Conservation (phyloP, 805 yeast genomes). For the Pichia membranifaciens region DNA sequence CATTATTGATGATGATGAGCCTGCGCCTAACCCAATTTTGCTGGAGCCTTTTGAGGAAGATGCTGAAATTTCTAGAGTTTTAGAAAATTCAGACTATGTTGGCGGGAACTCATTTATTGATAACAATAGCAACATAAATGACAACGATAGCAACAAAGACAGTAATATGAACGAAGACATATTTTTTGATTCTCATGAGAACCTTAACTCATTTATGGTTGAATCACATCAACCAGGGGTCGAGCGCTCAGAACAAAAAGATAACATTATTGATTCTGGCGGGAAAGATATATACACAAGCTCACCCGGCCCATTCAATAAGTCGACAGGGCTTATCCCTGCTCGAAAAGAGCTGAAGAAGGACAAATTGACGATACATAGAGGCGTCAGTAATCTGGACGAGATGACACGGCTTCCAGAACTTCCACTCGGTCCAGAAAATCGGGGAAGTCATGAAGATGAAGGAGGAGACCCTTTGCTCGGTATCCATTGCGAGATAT, state of each 20-base stretch:
- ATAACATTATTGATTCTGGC: no score
- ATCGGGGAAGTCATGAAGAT: no score
- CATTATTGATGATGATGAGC: neutral
- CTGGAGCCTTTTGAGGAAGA: slow-evolving; percentile 12
- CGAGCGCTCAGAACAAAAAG: no score
- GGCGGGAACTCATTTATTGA: slow-evolving; percentile 7
- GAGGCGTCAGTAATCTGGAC: slow-evolving; percentile 5
- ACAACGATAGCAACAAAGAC: no score
- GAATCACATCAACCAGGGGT: neutral
- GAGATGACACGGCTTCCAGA: neutral
- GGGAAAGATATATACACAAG: no score
- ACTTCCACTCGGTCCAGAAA: slow-evolving; percentile 1
- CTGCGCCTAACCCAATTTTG: neutral
- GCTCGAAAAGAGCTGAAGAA: neutral
- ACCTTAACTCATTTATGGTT: no score
- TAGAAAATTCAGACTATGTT: slow-evolving; percentile 10
- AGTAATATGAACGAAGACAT: slow-evolving; percentile 1
- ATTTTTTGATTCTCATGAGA: neutral
- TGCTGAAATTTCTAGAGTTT: slow-evolving; percentile 12
- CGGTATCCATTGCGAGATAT: no score
- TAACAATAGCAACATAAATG: no score
- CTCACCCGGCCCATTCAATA: no score
- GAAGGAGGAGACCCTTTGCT: no score
- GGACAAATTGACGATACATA: neutral
- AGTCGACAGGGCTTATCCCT: neutral